Evolutionary conservation across 2,329 filamentous ascomycete species (phyloP).

Genomic region (Bipolaris oryzae): DNA sequence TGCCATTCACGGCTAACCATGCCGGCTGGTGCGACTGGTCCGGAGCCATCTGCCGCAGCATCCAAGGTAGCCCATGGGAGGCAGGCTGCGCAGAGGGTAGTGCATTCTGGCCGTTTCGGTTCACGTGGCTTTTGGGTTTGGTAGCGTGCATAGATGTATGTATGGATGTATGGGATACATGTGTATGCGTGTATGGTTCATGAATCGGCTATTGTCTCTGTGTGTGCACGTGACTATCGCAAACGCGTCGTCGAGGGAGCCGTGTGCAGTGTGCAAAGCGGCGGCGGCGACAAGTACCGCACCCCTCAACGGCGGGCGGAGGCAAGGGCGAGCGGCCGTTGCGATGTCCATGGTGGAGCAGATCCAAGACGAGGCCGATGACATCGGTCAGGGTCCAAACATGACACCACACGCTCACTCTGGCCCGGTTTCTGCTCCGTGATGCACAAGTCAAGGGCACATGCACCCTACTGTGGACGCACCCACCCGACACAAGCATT

Average conservation of each 20-base stretch:
- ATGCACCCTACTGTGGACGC: not conserved
- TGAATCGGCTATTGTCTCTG: not conserved
- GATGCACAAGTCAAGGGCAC: not conserved
- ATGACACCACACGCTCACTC: not conserved
- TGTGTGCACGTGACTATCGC: not conserved
- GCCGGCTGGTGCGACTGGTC: conserved; percentile 3
- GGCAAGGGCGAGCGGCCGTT: not conserved
- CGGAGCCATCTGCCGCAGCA: not conserved
- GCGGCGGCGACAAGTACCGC: not conserved
- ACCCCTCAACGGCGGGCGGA: not conserved
- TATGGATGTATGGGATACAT: not conserved
- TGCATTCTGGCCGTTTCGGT: not conserved
- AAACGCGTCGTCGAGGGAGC: not conserved
- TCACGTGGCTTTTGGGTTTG: not conserved
- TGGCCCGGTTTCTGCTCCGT: not conserved
- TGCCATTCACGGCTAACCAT: not conserved
- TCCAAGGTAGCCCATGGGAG: not conserved
- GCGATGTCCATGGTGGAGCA: conserved; percentile 5
- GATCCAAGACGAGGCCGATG: conserved; percentile 10
- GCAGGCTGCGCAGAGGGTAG: not conserved
- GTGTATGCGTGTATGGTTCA: not conserved
- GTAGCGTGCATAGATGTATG: not conserved
- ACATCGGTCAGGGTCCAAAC: conserved; percentile 6
- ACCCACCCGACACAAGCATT: not conserved
- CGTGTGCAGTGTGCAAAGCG: not conserved